Evolutionary conservation across 768 basidiomycete species (phyloP).

Genomic region (Pisolithus sp.): DNA sequence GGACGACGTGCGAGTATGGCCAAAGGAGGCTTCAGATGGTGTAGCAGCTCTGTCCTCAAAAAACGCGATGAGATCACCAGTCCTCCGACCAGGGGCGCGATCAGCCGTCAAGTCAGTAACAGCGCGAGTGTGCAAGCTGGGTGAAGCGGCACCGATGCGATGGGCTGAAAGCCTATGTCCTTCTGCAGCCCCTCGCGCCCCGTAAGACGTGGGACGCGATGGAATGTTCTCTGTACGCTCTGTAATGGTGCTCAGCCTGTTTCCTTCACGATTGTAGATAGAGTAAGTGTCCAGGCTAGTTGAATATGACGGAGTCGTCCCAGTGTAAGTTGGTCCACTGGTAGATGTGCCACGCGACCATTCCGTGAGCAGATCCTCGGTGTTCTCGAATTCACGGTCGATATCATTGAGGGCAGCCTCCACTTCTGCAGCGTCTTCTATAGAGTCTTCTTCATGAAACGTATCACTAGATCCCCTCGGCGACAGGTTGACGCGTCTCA

Average conservation of each 20-base stretch:
- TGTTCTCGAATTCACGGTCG: slow-evolving; percentile 60
- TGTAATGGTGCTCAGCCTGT: slow-evolving; percentile 65
- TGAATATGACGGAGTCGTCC: slow-evolving; percentile 27
- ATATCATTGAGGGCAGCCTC: slow-evolving; percentile 61
- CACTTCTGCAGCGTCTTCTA: slow-evolving; percentile 47
- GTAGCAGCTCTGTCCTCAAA: slow-evolving; percentile 53
- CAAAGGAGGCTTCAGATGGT: slow-evolving; percentile 29
- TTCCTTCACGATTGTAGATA: slow-evolving; percentile 37
- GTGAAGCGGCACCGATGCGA: slow-evolving; percentile 32
- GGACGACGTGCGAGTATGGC: slow-evolving; percentile 53
- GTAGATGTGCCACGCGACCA: slow-evolving; percentile 52
- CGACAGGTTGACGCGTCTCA: slow-evolving; percentile 51
- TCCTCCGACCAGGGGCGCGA: slow-evolving; percentile 47
- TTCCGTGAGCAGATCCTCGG: slow-evolving; percentile 58
- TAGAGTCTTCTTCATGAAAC: slow-evolving; percentile 51
- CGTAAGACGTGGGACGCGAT: slow-evolving; percentile 48
- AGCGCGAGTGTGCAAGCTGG: slow-evolving; percentile 45
- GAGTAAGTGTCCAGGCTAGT: slow-evolving; percentile 34
- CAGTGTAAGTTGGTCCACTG: slow-evolving; percentile 23
- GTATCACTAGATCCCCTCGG: slow-evolving; percentile 47
- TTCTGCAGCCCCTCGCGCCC: slow-evolving; percentile 34
- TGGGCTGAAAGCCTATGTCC: slow-evolving; percentile 42
- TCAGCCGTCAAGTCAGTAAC: slow-evolving; percentile 51
- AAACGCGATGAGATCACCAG: slow-evolving; percentile 67
- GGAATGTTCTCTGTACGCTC: slow-evolving; percentile 66